phyloP scores from a whole-genome alignment of 768 basidiomycete species.

The Clavaria fumosa region DNA sequence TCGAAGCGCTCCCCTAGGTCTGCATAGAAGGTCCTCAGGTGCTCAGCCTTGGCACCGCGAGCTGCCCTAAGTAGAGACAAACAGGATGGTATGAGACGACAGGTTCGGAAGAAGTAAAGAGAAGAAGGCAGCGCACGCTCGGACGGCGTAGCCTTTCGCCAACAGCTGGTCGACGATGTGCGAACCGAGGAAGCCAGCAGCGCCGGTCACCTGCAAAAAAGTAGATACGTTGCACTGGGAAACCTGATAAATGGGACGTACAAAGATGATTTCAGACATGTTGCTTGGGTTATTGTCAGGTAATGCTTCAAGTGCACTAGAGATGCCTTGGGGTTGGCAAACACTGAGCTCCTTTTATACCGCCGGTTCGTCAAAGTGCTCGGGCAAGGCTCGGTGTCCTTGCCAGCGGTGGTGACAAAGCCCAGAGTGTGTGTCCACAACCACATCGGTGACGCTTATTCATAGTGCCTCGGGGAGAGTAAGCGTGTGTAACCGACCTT shows the following conservation, averaged over 20 bases:
- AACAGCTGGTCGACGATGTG: slow-evolving; percentile 23
- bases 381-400: too few species aligned
- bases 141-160: slow-evolving; percentile 23
- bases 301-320: too few species aligned
- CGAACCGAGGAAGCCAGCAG: slow-evolving; percentile 27
- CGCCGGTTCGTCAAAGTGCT: too few species aligned
- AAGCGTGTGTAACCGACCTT: too few species aligned
- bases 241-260: not conserved
- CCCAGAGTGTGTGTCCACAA: too few species aligned
- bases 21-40: slow-evolving; percentile 11
- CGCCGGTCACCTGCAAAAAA: slow-evolving; percentile 23
- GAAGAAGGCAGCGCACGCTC: slow-evolving; percentile 18
- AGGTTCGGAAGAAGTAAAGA: not conserved
- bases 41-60: slow-evolving; percentile 11
- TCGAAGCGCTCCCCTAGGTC: slow-evolving; percentile 13
- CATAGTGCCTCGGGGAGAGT: too few species aligned
- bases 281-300: too few species aligned
- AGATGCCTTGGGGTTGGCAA: too few species aligned
- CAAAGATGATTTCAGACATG: not conserved
- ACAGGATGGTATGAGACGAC: not conserved
- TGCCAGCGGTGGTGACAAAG: too few species aligned
- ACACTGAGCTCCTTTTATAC: too few species aligned
- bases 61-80: slow-evolving; percentile 8
- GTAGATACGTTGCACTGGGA: not conserved
- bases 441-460: too few species aligned